Evolutionary conservation across 2,329 filamentous ascomycete species (phyloP), one percentile per base, ranked within the genome.

Genomic region (Cladosporium phlei): DNA sequence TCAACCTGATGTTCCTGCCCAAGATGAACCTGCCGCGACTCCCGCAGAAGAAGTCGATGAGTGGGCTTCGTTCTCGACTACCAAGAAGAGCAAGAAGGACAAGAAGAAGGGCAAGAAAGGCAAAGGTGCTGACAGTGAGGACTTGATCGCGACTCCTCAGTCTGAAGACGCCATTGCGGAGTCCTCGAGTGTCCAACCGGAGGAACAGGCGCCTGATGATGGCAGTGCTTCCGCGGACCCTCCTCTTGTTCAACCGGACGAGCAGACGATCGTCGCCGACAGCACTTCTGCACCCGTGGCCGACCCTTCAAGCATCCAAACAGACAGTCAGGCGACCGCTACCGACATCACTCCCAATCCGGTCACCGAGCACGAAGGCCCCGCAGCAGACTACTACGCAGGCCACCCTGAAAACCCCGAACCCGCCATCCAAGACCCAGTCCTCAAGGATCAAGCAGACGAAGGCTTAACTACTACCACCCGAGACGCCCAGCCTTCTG

Each of bases 41-140:
- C 28, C 28, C 16, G 27, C 21, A 4, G 37, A 47, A 19, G 27
- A 42, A 16, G 30, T 22, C 19, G 43, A 49, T n/a, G 20, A 52
- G 51, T 42, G 48, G 48, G 25, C 50, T 34, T 46, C 50, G 7
- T 29, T 45, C 32, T 29, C 38, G 9, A 14, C 59, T n/a, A n/a
- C n/a, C 50, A 35, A 62, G 34, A 56, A 56, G 46, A 53, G 50
- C 34, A 59, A 62, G 47, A 64, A 63, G 38, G 56, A 38, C 34
- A 56, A 69, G 56, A 68, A 68, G 34, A 71, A 71, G 50, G 59
- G 57, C 2, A 59, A 54, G 50, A 50, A 50, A 24, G 24, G 22
- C 4, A 34, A 45, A 20, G 32, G 32, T 14, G 17, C 32, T 1
- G 42, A 45, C 12, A 3, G 12, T 2, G 28, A 48, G 8, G 20